Evolutionary conservation across 768 basidiomycete species (phyloP).

Genomic region (Boletus subcaerulescens): DNA sequence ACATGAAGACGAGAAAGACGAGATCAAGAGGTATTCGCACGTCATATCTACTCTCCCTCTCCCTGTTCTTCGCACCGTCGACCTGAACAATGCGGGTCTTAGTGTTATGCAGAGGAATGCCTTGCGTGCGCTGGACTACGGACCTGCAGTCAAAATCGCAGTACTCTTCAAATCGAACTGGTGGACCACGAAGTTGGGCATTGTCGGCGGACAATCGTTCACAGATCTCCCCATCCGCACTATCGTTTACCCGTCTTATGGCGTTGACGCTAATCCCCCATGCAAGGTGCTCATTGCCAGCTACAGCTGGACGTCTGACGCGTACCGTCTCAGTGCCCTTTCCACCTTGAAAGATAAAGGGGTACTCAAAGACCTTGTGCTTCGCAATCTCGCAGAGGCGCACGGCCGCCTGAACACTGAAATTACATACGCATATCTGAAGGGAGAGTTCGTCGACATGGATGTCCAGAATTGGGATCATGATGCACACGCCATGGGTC

Average conservation of each 20-base stretch:
- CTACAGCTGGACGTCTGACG: slow-evolving; percentile 41
- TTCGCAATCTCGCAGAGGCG: slow-evolving; percentile 21
- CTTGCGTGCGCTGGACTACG: slow-evolving; percentile 38
- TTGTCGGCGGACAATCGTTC: slow-evolving; percentile 40
- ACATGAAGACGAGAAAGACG: too few species aligned
- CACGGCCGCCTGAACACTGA: slow-evolving; percentile 9
- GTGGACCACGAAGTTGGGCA: slow-evolving; percentile 38
- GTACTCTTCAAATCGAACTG: slow-evolving; percentile 42
- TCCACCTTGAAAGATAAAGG: slow-evolving; percentile 8
- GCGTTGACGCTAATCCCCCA: slow-evolving; percentile 16
- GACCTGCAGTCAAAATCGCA: slow-evolving; percentile 40
- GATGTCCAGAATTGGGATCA: slow-evolving; percentile 35
- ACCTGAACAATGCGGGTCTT: slow-evolving; percentile 29
- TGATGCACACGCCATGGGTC: slow-evolving; percentile 35
- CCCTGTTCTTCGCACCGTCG: slow-evolving; percentile 34
- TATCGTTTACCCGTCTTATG: slow-evolving; percentile 45
- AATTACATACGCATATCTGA: slow-evolving; percentile 20
- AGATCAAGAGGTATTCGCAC: slow-evolving; percentile 31
- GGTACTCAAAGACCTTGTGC: slow-evolving; percentile 27
- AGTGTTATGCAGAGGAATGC: slow-evolving; percentile 34
- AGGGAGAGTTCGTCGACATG: slow-evolving; percentile 18
- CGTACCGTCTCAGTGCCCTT: slow-evolving; percentile 36
- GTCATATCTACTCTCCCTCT: slow-evolving; percentile 44
- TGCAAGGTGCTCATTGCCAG: slow-evolving; percentile 38
- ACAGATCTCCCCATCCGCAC: slow-evolving; percentile 44